Base-by-base conservation (phyloP, 345 rosid species). In the Kandelia obovata region DNA sequence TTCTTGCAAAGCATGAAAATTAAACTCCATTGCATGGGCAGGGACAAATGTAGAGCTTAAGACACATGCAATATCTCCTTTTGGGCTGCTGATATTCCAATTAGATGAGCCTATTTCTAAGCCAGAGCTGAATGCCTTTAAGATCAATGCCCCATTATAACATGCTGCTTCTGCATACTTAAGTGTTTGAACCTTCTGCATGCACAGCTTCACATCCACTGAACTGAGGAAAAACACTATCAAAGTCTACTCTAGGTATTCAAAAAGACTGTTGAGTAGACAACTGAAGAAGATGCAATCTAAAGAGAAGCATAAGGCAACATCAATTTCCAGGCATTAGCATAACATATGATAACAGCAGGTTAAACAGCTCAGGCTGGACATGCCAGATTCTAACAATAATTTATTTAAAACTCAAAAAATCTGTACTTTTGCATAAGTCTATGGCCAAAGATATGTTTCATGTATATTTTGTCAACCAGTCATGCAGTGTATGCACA, bases 21-120 rank as follows among this genome's bases (percentile, higher is more conserved):
- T 85, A 61, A 91, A 89, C 71, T 39, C 66, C 83, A 73, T 85
- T 2, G 92, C 90, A 81, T 87, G 85, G 46, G 74, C 67, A 58
- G 97, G 82, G 64, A 51, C 80, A 71, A 83, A 84, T 62, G 79
- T 75, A 53, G 97, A 94, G 73, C 80, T 75, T 32, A 83, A 82
- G 72, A 94, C 57, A 78, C 69, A 86, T 72, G 85, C 82, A 70
- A 89, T 53, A 58, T 75, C 84, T 73, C 79, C 73, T 46, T 81
- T 71, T 32, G 89, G 95, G 68, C 89, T 76, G 56, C 64, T 81
- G 27, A 91, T 79, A 35, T 82, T 80, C 98, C 98, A 91, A 76
- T 87, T 87, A 78, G 92, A 91, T 15, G 95, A 81, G n/a, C 97
- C 98, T 62, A 94, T 84, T 76, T 91, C 96, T 72, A 82, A 75